Conservation (phyloP, 176 grass and related monocot species). For the Miscanthus lutarioriparius region DNA sequence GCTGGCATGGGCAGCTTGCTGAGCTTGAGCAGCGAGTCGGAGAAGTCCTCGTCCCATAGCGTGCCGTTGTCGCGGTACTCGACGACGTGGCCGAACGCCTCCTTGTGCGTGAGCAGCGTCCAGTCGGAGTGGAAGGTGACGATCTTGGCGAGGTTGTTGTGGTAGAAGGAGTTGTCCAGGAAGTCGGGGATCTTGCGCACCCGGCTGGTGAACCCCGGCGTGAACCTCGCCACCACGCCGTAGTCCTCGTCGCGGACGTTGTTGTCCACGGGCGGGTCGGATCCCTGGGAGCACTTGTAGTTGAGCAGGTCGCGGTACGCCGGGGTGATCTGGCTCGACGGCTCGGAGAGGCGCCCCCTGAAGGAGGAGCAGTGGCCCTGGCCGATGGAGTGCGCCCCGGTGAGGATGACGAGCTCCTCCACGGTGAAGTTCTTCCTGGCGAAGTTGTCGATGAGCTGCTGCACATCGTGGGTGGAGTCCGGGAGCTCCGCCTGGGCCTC, state of each 20-base stretch:
- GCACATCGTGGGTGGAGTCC: slow-evolving; percentile 27
- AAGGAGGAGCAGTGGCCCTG: slow-evolving; percentile 57
- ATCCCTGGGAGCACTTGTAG: slow-evolving; percentile 30
- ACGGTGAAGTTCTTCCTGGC: slow-evolving; percentile 49
- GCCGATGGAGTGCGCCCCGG: slow-evolving; percentile 77
- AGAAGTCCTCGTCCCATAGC: slow-evolving; percentile 49
- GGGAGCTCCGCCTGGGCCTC: slow-evolving; percentile 59
- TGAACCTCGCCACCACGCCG: neutral
- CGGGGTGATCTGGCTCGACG: slow-evolving; percentile 9
- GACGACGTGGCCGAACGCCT: slow-evolving; percentile 29
- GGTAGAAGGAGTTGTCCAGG: slow-evolving; percentile 50
- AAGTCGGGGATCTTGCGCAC: slow-evolving; percentile 29
- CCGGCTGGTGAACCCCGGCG: slow-evolving; percentile 38
- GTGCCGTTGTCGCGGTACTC: slow-evolving; percentile 40
- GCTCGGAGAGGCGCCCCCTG: slow-evolving; percentile 46
- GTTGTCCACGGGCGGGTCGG: slow-evolving; percentile 2
- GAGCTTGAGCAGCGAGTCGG: slow-evolving; percentile 55
- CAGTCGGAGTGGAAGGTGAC: slow-evolving; percentile 63
- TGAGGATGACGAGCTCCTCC: slow-evolving; percentile 65
- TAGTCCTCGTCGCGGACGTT: slow-evolving; percentile 37
- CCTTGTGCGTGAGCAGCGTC: slow-evolving; percentile 28
- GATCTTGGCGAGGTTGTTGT: slow-evolving; percentile 40
- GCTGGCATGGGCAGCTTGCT: slow-evolving; percentile 49
- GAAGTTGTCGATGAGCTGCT: slow-evolving; percentile 41
- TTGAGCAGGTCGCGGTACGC: slow-evolving; percentile 40